Conservation (phyloP, 1,139 yeast genomes). For the Yamadazyma pseudoaaseri region DNA sequence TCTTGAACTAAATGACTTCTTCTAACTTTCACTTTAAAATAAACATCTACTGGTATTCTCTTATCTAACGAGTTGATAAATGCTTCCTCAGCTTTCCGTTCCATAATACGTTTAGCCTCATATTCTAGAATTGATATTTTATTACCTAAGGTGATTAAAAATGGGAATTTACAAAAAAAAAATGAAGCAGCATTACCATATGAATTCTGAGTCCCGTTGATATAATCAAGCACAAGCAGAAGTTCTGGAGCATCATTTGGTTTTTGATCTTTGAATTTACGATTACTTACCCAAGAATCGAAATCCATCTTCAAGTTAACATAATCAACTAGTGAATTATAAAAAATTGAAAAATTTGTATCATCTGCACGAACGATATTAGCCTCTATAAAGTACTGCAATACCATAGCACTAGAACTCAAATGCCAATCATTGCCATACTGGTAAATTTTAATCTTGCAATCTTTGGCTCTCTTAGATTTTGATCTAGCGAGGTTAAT, state of each 20-base stretch:
- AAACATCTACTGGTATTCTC: constrained; percentile 60
- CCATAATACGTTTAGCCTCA: constrained; percentile 83
- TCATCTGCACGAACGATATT: constrained; percentile 39
- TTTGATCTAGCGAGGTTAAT: constrained; percentile 7
- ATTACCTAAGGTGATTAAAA: constrained; percentile 74
- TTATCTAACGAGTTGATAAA: constrained; percentile 72
- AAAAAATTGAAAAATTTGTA: constrained; percentile 57
- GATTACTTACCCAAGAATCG: constrained; percentile 69
- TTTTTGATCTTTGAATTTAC: constrained; percentile 10
- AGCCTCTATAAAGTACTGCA: constrained; percentile 56
- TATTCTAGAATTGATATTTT: constrained; percentile 79
- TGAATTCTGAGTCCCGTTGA: constrained; percentile 38
- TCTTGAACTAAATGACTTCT: constrained; percentile 70
- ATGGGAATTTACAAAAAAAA: constrained; percentile 82
- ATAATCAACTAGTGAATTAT: constrained; percentile 79
- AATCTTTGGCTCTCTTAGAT: constrained; percentile 17
- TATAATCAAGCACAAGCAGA: constrained; percentile 43
- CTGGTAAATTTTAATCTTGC: constrained; percentile 54
- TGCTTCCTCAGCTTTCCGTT: constrained; percentile 85
- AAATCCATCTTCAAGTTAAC: constrained; percentile 77
- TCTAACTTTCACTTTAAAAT: constrained; percentile 65
- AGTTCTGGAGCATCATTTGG: constrained; percentile 26
- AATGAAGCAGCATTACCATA: constrained; percentile 31
- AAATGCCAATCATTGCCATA: constrained; percentile 86
- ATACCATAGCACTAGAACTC: constrained; percentile 58